Evolutionary conservation across 2,329 filamentous ascomycete genomes (phyloP), one percentile per base, ranked within the genome.

Genomic region (Curvularia eragrostidis): DNA sequence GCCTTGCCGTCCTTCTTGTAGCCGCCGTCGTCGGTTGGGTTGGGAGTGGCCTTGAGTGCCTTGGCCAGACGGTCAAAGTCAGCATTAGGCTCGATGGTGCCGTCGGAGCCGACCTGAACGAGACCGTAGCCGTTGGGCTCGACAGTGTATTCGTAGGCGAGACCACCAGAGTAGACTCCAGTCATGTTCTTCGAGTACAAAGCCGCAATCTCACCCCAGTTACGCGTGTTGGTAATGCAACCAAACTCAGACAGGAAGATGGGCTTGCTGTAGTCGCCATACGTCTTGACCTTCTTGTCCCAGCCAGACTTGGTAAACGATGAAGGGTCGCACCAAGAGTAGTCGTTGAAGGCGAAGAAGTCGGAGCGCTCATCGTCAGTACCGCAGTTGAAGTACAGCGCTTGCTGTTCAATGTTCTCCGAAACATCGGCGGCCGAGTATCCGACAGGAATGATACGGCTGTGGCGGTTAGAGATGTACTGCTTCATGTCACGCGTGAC

Each of bases 221-320:
- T 82, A 67, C 94, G 93, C 57, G 83, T 86, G 83, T 91, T 93
- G 76, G 86, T 89, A 78, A 86, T 89, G 83, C 94, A 98, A 61
- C 94, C 94, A 76, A 90, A 98, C 79, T 98, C 95, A 47, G 93
- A 97, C 53, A 98, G 85, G 86, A 97, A 97, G 74, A 97, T 68
- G 46, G 75, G 75, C 55, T 72, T 72, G 64, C 68, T 71, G 69
- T 76, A 77, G 65, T 75, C 56, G 55, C 63, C 54, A 68, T 76
- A 77, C 5, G 65, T 67, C 65, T 73, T 59, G 62, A 77, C 74
- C 66, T 77, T 77, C 58, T 68, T 54, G 58, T 93, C 85, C 92
- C 93, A 97, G 67, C 91, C 91, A 24, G 92, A 89, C 49, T 79
- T 80, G 47, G 79, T 76, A 81, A 91, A 93, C 65, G 87, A 83